phyloP scores from a whole-genome alignment of 768 basidiomycete genomes.

The Mycena vulgaris region DNA sequence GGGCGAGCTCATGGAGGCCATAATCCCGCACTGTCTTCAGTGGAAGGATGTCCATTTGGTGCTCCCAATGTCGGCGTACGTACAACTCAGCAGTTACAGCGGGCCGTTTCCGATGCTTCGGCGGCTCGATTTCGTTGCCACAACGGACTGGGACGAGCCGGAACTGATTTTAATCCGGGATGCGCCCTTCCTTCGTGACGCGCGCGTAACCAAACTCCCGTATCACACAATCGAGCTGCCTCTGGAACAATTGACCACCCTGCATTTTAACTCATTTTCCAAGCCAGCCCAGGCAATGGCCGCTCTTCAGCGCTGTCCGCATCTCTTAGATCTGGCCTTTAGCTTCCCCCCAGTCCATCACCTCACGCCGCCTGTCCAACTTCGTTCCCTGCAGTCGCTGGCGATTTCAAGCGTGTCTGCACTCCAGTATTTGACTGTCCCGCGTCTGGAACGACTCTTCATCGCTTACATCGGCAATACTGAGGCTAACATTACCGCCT shows the following conservation, averaged over 20 bases:
- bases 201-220: not conserved
- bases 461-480: not conserved
- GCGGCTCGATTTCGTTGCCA: not conserved
- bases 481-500: not conserved
- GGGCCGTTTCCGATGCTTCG: not conserved
- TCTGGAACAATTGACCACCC: conserved; percentile 8
- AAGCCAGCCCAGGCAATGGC: not conserved
- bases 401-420: not conserved
- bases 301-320: not conserved
- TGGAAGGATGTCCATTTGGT: not conserved
- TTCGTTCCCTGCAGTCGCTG: not conserved
- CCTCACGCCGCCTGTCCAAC: not conserved
- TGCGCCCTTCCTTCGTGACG: conserved; percentile 5
- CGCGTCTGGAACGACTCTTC: conserved; percentile 1
- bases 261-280: not conserved
- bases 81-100: not conserved
- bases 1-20: not conserved
- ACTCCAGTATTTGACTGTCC: not conserved
- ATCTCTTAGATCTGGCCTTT: not conserved
- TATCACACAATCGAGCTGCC: not conserved
- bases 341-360: no score
- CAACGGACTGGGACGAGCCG: no score
- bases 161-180: not conserved
- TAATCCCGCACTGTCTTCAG: not conserved
- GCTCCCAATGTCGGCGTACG: not conserved